Evolutionary conservation across 768 basidiomycete genomes (phyloP).

Genomic region (Serendipita indica): DNA sequence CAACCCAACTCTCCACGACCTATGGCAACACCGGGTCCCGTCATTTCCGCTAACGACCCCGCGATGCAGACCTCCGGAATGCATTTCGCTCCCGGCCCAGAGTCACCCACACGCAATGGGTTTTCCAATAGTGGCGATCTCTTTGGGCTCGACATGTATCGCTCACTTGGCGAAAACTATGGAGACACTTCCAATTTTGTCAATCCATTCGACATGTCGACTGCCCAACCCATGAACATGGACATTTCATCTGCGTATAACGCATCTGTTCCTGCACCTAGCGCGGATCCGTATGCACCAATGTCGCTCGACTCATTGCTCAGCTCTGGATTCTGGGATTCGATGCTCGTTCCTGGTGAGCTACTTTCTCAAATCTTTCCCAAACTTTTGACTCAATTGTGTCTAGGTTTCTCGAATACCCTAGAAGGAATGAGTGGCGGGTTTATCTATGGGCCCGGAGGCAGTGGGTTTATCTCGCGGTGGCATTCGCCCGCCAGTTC

Average conservation of each 20-base stretch:
- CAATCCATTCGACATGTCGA: constrained; percentile 5
- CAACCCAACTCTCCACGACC: constrained; percentile 7
- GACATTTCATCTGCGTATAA: not conserved
- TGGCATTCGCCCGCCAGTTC: constrained; percentile 4
- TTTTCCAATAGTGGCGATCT: not conserved
- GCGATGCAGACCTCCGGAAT: not conserved
- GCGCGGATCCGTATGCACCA: constrained; percentile 24
- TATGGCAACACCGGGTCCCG: not conserved
- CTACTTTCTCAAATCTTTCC: constrained; percentile 13
- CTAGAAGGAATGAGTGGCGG: constrained; percentile 75
- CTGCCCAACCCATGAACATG: not conserved
- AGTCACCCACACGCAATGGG: not conserved
- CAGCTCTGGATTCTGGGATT: constrained; percentile 75
- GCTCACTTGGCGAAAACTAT: constrained; percentile 7
- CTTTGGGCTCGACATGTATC: constrained; percentile 3
- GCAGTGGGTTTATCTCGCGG: constrained; percentile 67
- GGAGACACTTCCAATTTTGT: constrained; percentile 4
- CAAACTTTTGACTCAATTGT: not conserved
- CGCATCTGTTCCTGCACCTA: not conserved
- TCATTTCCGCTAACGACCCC: constrained; percentile 5
- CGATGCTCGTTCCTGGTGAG: constrained; percentile 70
- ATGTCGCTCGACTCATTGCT: constrained; percentile 75
- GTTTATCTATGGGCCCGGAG: constrained; percentile 72
- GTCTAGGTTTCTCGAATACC: constrained; percentile 56
- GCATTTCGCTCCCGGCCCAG: not conserved